phyloP scores from a whole-genome alignment of 371 early-diverging fungal species.

The Mucor saturninus region DNA sequence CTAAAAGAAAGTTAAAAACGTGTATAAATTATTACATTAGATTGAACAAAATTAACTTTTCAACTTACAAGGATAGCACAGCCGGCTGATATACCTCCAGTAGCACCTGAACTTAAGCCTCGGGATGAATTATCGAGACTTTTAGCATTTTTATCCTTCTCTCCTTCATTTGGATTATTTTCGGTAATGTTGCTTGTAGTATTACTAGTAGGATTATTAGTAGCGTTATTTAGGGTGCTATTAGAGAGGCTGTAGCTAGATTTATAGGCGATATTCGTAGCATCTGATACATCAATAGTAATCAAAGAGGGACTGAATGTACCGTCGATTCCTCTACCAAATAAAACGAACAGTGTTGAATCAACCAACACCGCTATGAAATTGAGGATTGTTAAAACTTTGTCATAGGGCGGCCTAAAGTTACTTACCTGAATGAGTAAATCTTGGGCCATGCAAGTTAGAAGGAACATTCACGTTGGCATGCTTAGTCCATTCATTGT shows the following conservation, averaged over 20 bases:
- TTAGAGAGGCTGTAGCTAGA: neutral
- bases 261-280: neutral
- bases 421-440: slow-evolving; percentile 8
- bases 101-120: slow-evolving; percentile 9
- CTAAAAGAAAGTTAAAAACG: neutral
- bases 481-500: slow-evolving; percentile 8
- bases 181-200: neutral
- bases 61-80: slow-evolving; percentile 1
- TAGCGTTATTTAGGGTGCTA: neutral
- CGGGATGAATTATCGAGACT: too few relatives aligned
- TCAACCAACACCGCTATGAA: slow-evolving; percentile 9
- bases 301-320: neutral
- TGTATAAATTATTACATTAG: neutral
- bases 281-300: slow-evolving; percentile 4
- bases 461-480: slow-evolving; percentile 4
- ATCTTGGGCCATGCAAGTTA: slow-evolving; percentile 1
- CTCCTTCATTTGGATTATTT: neutral
- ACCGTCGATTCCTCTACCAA: slow-evolving; percentile 11
- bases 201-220: neutral
- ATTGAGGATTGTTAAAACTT: neutral
- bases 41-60: neutral
- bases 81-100: slow-evolving; percentile 10
- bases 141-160: neutral
- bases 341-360: slow-evolving; percentile 7
- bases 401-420: neutral